A percentile compares a stretch with the other conserved stretches of the same genome.
Conservation (phyloP, 352 stramenopile species). For the Phytophthora constricta region DNA sequence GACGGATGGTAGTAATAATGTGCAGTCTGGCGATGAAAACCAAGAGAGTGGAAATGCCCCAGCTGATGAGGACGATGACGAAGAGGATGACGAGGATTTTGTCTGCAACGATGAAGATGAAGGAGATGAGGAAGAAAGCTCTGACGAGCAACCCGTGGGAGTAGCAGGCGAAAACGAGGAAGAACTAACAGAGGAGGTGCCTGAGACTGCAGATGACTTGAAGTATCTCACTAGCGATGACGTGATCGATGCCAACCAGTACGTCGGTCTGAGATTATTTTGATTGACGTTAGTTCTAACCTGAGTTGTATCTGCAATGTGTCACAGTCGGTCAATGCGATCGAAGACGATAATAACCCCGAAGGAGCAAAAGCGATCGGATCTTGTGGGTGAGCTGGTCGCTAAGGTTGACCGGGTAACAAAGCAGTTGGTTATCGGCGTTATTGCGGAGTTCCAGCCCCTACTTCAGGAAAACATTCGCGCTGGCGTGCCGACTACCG, state of each 20-base stretch:
- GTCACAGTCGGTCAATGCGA: conserved; percentile 32
- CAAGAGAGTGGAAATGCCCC: conserved; percentile 14
- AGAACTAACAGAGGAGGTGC: conserved; percentile 36
- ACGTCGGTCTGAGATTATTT: conserved; percentile 30
- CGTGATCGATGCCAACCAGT: conserved; percentile 61
- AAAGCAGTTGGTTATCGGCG: conserved; percentile 50
- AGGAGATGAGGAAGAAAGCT: conserved; percentile 25
- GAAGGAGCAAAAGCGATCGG: conserved; percentile 18
- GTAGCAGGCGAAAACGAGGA: conserved; percentile 20
- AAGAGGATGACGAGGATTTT: conserved; percentile 65
- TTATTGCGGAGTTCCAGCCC: conserved; percentile 53
- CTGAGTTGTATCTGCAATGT: too few species aligned
- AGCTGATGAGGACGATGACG: conserved; percentile 45
- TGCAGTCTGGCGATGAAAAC: conserved; percentile 33
- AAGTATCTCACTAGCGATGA: conserved; percentile 56
- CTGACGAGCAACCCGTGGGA: conserved; percentile 14
- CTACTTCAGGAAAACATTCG: conserved; percentile 33
- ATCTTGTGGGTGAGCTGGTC: conserved; percentile 48
- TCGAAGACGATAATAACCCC: conserved; percentile 31
- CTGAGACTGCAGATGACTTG: conserved; percentile 52
- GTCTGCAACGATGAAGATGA: conserved; percentile 40
- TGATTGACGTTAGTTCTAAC: too few species aligned
- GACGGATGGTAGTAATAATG: conserved; percentile 19
- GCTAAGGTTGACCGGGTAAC: conserved; percentile 45
- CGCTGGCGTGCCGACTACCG: conserved; percentile 69